Evolutionary conservation across 202 grass and related monocot species (phyloP), one percentile per base, ranked within the genome.

Genomic region (Sporobolus alterniflorus): DNA sequence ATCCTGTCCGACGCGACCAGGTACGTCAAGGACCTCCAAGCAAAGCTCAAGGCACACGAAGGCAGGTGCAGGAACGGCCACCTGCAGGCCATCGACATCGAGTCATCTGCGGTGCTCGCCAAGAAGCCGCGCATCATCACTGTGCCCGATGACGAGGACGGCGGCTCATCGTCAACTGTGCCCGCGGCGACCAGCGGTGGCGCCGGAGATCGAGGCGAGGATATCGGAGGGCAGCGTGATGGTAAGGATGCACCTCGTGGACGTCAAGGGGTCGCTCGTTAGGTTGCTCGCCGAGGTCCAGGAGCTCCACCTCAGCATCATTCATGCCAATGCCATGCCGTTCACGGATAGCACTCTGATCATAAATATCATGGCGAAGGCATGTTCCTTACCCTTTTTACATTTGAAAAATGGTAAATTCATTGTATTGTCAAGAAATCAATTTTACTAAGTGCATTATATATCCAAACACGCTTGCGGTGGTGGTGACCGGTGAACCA

Each of bases 21-120:
- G 34, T 92, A 97, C 82, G 72, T 97, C 34, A 97, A 83, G 82
- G 87, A 97, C 55, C 89, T 94, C 66, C 79, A 94, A 59, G 82
- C 61, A 2, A 97, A 88, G 81, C 62, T 97, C 69, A 94, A 73
- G 63, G 54, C 42, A 1, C 87, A 90, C 21, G 67, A 89, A 42
- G 76, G 80, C 51, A 32, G 50, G 32, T 1, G 49, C 65, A 74
- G 31, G 70, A 59, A 65, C 41, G 68, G 47, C 60, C 28, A 3
- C 67, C 87, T n/a, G n/a, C n/a, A n/a, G n/a, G n/a, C n/a, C n/a
- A n/a, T n/a, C n/a, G n/a, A 48, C 33, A 69, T 86, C 13, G 79
- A 90, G 20, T 82, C n/a, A n/a, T n/a, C 91, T 2, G 82, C 63
- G 15, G 84, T 88, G 66, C 82, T 86, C 31, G 73, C 86, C 75